Conservation (phyloP, 177 flowering plant genomes). For the Tripterygium wilfordii region DNA sequence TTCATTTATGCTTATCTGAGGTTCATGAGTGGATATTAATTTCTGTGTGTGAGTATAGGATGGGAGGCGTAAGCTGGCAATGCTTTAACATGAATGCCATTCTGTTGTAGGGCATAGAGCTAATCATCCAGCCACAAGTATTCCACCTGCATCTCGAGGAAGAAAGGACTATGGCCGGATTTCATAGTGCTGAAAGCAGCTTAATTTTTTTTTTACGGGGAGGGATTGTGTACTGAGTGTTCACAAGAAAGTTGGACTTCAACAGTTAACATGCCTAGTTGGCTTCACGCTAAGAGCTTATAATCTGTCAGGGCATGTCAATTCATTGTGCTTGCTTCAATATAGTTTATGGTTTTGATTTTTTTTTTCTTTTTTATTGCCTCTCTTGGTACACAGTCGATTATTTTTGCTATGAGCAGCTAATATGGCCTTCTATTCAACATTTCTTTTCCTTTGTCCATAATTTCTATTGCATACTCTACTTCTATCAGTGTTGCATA, state of each 20-base stretch:
- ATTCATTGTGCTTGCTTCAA: slow-evolving; percentile 44
- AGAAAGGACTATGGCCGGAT: slow-evolving; percentile 77
- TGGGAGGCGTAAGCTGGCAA: no score
- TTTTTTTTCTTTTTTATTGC: slow-evolving; percentile 9
- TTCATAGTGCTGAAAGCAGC: slow-evolving; percentile 23
- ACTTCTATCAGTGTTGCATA: no score
- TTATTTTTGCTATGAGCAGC: no score
- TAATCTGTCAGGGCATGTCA: slow-evolving; percentile 26
- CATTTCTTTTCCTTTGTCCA: no score
- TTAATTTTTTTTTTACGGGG: slow-evolving; percentile 8
- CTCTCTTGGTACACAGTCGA: no score
- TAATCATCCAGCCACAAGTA: slow-evolving; percentile 43
- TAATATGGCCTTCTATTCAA: no score
- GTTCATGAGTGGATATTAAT: no score
- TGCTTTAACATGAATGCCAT: no score
- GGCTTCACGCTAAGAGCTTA: slow-evolving; percentile 21
- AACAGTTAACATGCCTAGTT: slow-evolving; percentile 16
- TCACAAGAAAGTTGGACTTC: slow-evolving; percentile 29
- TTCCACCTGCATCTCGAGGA: slow-evolving; percentile 62
- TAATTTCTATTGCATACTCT: no score
- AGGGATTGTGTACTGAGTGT: slow-evolving; percentile 18
- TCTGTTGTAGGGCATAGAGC: slow-evolving; percentile 62
- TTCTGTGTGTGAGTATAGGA: no score
- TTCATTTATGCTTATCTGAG: neutral
- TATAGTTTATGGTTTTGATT: slow-evolving; percentile 33